Conservation (phyloP, 306 rosid genomes). For the Cucurbita ficifolia region DNA sequence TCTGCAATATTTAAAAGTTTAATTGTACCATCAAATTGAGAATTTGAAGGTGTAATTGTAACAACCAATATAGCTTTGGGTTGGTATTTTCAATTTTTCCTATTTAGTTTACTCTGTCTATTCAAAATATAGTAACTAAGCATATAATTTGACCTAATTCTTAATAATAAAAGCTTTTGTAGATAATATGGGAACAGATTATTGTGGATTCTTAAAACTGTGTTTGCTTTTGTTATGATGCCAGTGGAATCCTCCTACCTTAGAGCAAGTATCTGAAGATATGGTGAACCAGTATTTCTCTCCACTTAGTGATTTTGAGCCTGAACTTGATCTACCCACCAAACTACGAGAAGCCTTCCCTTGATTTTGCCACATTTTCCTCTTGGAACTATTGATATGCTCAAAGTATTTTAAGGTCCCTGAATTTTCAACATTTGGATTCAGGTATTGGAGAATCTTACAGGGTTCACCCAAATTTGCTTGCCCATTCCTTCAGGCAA, state of each 20-base stretch:
- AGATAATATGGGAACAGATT: no score
- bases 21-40: no score
- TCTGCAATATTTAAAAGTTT: neutral
- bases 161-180: neutral
- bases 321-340: conserved; percentile 62
- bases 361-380: neutral
- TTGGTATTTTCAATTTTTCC: neutral
- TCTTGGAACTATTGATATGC: neutral
- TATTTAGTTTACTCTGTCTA: no score
- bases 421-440: no score
- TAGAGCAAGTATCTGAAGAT: conserved; percentile 60
- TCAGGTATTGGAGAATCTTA: neutral
- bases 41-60: no score
- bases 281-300: conserved; percentile 73
- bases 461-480: neutral
- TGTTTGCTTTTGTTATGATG: conserved; percentile 3
- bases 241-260: conserved; percentile 96
- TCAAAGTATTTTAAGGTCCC: neutral
- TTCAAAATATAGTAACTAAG: neutral
- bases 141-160: neutral
- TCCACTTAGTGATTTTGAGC: conserved; percentile 45
- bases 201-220: neutral
- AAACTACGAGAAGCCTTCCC: conserved; percentile 53
- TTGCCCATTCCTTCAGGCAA: neutral
- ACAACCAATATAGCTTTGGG: neutral